Percentiles rank a stretch among this genome's conserved stretches.
phyloP scores from a whole-genome alignment of 768 basidiomycete genomes.

The Leucocoprinus sp. region DNA sequence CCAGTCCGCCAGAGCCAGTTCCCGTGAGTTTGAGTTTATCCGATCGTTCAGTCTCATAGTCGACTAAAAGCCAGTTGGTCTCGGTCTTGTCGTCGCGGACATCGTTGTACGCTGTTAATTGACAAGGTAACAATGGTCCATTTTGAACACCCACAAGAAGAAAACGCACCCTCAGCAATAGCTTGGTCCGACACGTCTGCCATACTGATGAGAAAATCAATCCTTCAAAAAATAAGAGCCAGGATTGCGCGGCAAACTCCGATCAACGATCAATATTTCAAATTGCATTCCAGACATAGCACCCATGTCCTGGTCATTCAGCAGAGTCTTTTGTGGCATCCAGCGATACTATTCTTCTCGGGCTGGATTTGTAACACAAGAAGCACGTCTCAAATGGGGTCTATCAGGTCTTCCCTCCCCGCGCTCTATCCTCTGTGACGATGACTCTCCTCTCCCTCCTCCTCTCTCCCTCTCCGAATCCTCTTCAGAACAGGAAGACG shows the following conservation, averaged over 20 bases:
- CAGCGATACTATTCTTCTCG: slow-evolving; percentile 16
- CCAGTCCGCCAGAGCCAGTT: slow-evolving; percentile 74
- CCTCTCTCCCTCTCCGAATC: slow-evolving; percentile 29
- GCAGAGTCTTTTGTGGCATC: slow-evolving; percentile 3
- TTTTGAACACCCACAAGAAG: too few relatives aligned
- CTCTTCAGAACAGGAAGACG: slow-evolving; percentile 46
- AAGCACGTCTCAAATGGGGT: slow-evolving; percentile 28
- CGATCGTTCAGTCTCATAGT: slow-evolving; percentile 80
- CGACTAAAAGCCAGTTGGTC: slow-evolving; percentile 84
- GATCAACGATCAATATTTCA: neutral
- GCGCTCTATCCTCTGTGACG: slow-evolving; percentile 41
- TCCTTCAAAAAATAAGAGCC: neutral
- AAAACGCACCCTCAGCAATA: slow-evolving; percentile 58
- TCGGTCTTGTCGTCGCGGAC: slow-evolving; percentile 81
- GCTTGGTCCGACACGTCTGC: slow-evolving; percentile 71
- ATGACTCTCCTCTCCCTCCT: slow-evolving; percentile 10
- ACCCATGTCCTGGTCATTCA: slow-evolving; percentile 5
- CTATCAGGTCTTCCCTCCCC: slow-evolving; percentile 30
- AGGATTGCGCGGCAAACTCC: slow-evolving; percentile 5
- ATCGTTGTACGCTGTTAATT: slow-evolving; percentile 73
- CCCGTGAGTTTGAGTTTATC: slow-evolving; percentile 73
- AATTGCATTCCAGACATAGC: neutral
- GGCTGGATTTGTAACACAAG: slow-evolving; percentile 8
- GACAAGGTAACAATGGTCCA: too few relatives aligned
- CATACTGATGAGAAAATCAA: slow-evolving; percentile 25